Percentiles rank a stretch among this genome's conserved stretches.
These are phyloP conservation scores for Pichia sp. DNA, from an alignment of 1,139 yeast species.

Conservation along the genomic window DNA sequence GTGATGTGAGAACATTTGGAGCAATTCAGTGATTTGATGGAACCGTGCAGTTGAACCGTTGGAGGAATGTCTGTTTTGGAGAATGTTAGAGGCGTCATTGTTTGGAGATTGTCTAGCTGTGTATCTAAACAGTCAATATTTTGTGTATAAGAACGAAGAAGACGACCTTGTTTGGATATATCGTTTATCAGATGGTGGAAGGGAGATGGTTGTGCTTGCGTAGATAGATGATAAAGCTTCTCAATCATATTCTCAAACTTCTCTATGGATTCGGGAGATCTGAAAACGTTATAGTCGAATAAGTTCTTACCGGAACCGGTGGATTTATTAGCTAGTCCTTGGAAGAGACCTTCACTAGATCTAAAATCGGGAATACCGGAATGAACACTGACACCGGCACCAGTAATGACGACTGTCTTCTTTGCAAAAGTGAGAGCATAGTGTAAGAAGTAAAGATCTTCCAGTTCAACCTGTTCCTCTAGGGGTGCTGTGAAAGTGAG, in stretches of 20 bases:
- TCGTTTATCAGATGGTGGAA: slow-evolving; percentile 60
- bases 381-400: slow-evolving; percentile 87
- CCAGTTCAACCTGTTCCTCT: slow-evolving; percentile 28
- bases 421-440: slow-evolving; percentile 41
- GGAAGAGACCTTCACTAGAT: slow-evolving; percentile 69
- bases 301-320: slow-evolving; percentile 64
- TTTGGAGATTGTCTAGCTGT: slow-evolving; percentile 38
- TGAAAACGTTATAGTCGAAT: slow-evolving; percentile 74
- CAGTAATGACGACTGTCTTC: slow-evolving; percentile 54
- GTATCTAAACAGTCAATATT: slow-evolving; percentile 53
- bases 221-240: slow-evolving; percentile 51
- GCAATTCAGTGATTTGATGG: slow-evolving; percentile 62
- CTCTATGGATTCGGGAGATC: slow-evolving; percentile 51
- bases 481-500: slow-evolving; percentile 23
- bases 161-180: slow-evolving; percentile 53
- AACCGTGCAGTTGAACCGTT: slow-evolving; percentile 75
- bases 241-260: slow-evolving; percentile 71
- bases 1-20: slow-evolving; percentile 58
- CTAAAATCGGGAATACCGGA: slow-evolving; percentile 91
- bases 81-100: slow-evolving; percentile 37
- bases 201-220: slow-evolving; percentile 57
- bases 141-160: slow-evolving; percentile 70
- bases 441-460: slow-evolving; percentile 35
- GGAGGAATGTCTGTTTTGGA: slow-evolving; percentile 35
- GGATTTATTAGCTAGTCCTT: slow-evolving; percentile 36